phyloP scores from a whole-genome alignment of 1,284 basidiomycete species.

The Moesziomyces sp. region DNA sequence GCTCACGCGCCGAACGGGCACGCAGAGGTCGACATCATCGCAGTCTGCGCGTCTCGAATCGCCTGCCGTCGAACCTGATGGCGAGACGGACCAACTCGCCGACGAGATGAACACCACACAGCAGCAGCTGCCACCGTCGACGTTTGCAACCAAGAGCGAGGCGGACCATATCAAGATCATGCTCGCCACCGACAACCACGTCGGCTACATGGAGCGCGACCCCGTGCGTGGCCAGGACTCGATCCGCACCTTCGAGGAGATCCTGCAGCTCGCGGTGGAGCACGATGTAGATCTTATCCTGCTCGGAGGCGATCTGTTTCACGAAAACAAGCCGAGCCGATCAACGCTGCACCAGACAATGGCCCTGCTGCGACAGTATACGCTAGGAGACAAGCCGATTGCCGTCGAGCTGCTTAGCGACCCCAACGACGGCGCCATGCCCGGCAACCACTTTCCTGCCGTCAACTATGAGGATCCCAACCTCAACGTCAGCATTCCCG shows the following conservation, averaged over 20 bases:
- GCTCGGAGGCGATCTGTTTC: constrained; percentile 94
- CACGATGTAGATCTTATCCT: constrained; percentile 74
- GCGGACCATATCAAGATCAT: constrained; percentile 56
- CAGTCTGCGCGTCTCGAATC: constrained; percentile 2
- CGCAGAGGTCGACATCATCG: constrained; percentile 15
- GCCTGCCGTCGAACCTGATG: constrained; percentile 2
- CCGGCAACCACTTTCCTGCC: constrained; percentile 77
- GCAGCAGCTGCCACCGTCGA: constrained; percentile 19
- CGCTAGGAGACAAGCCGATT: constrained; percentile 86
- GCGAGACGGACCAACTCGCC: constrained; percentile 10
- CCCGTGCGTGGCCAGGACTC: constrained; percentile 94
- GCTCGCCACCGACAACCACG: constrained; percentile 69
- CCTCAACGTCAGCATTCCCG: constrained; percentile 90
- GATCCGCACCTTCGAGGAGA: constrained; percentile 93
- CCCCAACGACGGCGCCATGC: constrained; percentile 77
- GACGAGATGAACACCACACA: constrained; percentile 6
- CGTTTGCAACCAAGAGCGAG: constrained; percentile 32
- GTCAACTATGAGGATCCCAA: constrained; percentile 98
- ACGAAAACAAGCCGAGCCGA: constrained; percentile 94
- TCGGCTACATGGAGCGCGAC: constrained; percentile 94
- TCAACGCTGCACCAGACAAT: constrained; percentile 80
- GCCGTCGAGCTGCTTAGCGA: constrained; percentile 90
- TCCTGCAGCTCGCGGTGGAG: constrained; percentile 87
- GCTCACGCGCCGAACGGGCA: constrained; percentile 30
- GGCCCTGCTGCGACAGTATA: constrained; percentile 89